These are phyloP conservation scores for Pythium phragmitis DNA, from an alignment of 352 stramenopile genomes.

Conservation along the genomic window DNA sequence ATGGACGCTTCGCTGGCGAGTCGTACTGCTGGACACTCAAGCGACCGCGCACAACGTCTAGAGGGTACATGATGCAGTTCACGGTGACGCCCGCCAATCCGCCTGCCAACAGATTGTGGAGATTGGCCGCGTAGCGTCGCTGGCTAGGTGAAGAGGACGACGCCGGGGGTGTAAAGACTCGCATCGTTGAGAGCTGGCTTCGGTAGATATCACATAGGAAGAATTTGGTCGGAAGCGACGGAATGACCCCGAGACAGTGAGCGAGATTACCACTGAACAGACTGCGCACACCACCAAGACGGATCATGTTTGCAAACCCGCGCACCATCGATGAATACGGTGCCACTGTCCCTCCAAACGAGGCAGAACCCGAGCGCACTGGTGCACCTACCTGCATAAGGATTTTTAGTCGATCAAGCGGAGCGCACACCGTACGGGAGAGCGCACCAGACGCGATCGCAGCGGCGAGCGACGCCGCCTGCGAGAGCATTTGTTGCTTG, in stretches of 20 bases:
- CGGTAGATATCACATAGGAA: conserved; percentile 72
- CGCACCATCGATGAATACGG: conserved; percentile 51
- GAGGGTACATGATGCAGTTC: conserved; percentile 70
- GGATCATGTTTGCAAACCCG: conserved; percentile 73
- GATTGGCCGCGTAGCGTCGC: conserved; percentile 31
- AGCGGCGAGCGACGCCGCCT: conserved; percentile 55
- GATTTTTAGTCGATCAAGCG: conserved; percentile 82
- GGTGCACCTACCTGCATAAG: conserved; percentile 63
- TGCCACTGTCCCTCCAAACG: not conserved
- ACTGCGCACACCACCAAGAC: conserved; percentile 50
- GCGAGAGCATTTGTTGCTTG: conserved; percentile 28
- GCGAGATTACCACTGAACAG: conserved; percentile 80
- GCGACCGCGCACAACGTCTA: conserved; percentile 75
- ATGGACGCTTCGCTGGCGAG: conserved; percentile 31
- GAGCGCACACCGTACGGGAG: conserved; percentile 62
- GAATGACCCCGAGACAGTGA: conserved; percentile 82
- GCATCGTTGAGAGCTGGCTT: conserved; percentile 39
- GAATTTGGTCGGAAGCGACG: conserved; percentile 79
- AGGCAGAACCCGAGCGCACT: not conserved
- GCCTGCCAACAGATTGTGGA: conserved; percentile 62
- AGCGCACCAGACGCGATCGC: conserved; percentile 66
- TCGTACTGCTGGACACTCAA: conserved; percentile 75
- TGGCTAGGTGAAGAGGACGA: not conserved
- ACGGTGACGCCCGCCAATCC: conserved; percentile 68
- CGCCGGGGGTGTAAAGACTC: conserved; percentile 4